These are phyloP conservation scores for Kernera saxatilis DNA, from an alignment of 345 rosid species.

Conservation along the genomic window DNA sequence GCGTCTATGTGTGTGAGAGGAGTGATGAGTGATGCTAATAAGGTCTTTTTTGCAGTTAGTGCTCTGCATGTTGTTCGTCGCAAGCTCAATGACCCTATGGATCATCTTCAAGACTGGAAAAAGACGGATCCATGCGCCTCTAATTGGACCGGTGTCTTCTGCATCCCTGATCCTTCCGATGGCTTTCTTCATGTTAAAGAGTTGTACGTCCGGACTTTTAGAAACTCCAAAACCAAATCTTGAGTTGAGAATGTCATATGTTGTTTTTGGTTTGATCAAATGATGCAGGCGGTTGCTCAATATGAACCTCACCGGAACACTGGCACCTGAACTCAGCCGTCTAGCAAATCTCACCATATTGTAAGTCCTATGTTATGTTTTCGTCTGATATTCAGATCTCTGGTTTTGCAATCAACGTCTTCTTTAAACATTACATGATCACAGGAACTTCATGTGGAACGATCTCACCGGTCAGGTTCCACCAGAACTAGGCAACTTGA, in stretches of 20 bases:
- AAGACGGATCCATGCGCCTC: constrained; percentile 26
- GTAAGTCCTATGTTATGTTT: constrained; percentile 24
- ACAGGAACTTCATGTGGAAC: constrained; percentile 51
- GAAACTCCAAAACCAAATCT: background rate
- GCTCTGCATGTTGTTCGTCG: constrained; percentile 14
- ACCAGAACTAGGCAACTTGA: constrained; percentile 38
- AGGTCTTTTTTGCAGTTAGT: background rate
- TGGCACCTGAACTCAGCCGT: constrained; percentile 37
- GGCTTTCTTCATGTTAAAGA: constrained; percentile 53
- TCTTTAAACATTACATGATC: background rate
- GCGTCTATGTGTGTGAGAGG: background rate
- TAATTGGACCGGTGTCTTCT: constrained; percentile 29
- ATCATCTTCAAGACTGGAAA: constrained; percentile 26
- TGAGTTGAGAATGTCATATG: background rate
- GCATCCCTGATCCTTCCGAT: constrained; percentile 33
- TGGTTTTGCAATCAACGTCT: background rate
- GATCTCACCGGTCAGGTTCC: constrained; percentile 40
- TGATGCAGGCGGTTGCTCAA: constrained; percentile 34
- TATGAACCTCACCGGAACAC: constrained; percentile 33
- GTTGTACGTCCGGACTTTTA: constrained; percentile 38
- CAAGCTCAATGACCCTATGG: constrained; percentile 24
- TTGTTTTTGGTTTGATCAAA: background rate
- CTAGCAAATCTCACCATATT: constrained; percentile 25
- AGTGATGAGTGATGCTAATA: background rate
- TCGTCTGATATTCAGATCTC: background rate